Evolutionary conservation across 176 grass and related monocot species (phyloP).

Genomic region (Microstegium vimineum): DNA sequence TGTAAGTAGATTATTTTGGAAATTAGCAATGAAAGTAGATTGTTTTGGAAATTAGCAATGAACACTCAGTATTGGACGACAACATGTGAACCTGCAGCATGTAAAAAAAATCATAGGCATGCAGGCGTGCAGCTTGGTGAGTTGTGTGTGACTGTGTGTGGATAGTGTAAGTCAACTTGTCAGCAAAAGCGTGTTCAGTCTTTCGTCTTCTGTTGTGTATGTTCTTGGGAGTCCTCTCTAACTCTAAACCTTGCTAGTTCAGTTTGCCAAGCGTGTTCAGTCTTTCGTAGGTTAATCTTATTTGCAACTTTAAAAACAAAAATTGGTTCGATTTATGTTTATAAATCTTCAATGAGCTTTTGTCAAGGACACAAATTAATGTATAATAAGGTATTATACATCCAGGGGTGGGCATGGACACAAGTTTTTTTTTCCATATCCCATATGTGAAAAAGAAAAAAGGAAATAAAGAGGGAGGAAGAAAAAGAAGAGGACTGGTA

Average conservation of each 20-base stretch:
- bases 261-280: not conserved
- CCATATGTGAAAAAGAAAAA: not conserved
- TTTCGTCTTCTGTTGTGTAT: not conserved
- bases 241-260: not conserved
- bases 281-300: not conserved
- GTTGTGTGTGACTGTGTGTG: not conserved
- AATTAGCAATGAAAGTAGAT: not conserved
- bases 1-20: not conserved
- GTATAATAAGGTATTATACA: not conserved
- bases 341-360: not conserved
- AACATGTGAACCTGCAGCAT: not conserved
- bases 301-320: not conserved
- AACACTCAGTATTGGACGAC: not conserved
- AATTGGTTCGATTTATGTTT: not conserved
- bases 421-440: not conserved
- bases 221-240: not conserved
- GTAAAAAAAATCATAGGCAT: not conserved
- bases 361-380: not conserved
- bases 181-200: not conserved
- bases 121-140: conserved; percentile 11
- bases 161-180: conserved; percentile 23
- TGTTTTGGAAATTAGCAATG: not conserved
- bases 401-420: not conserved
- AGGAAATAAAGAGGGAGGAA: not conserved
- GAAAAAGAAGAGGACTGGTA: not conserved